Evolutionary conservation across 139 green algal species (phyloP).

Genomic region (Chlorella vulgaris): DNA sequence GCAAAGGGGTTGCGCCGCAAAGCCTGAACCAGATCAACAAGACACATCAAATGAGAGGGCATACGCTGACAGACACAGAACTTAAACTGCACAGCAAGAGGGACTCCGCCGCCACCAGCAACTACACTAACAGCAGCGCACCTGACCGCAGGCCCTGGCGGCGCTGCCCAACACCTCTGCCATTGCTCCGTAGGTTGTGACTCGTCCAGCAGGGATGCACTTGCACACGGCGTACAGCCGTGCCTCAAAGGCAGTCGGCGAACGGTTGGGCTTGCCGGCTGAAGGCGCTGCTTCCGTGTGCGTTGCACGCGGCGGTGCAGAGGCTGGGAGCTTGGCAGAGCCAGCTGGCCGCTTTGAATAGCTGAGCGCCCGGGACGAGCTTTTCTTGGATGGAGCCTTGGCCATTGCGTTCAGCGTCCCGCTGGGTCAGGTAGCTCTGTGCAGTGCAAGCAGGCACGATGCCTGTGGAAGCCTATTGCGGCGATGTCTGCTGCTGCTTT

Average conservation of each 20-base stretch:
- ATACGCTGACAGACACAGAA: no score
- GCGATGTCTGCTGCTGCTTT: constrained; percentile 1
- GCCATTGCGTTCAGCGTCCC: no score
- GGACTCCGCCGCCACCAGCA: no score
- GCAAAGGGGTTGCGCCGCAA: constrained; percentile 78
- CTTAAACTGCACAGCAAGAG: no score
- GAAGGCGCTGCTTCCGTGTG: no score
- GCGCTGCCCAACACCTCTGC: constrained; percentile 58
- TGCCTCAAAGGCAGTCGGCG: constrained; percentile 62
- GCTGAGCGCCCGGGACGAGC: no score
- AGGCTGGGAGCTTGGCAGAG: not conserved
- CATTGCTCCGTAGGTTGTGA: constrained; percentile 75
- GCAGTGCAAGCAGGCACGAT: no score
- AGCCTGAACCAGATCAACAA: constrained; percentile 47
- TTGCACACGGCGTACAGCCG: constrained; percentile 65
- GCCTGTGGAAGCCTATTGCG: no score
- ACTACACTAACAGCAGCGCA: constrained; percentile 23
- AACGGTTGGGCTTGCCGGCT: constrained; percentile 33
- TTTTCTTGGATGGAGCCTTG: not conserved
- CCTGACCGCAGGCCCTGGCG: constrained; percentile 74
- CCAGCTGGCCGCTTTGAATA: not conserved
- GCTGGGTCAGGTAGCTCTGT: no score
- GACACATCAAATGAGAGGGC: no score
- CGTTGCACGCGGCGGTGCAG: not conserved
- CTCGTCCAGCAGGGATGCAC: constrained; percentile 69